Conservation (phyloP, 768 basidiomycete genomes). For the Mycena alexandri region DNA sequence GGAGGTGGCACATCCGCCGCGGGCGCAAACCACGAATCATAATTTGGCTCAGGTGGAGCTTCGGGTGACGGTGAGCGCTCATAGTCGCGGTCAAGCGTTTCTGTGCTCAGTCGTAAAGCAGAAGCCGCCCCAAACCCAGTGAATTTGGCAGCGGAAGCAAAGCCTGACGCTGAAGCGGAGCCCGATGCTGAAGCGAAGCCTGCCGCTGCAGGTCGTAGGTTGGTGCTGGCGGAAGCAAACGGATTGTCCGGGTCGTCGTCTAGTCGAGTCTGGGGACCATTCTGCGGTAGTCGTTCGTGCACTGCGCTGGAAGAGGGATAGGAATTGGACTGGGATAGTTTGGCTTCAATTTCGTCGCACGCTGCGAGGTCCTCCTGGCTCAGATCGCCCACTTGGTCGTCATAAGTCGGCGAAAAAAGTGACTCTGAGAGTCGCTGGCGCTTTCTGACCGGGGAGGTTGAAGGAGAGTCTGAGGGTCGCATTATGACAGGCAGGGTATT, state of each 20-base stretch:
- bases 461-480: conserved; percentile 44
- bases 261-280: conserved; percentile 28
- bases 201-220: conserved; percentile 1
- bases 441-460: conserved; percentile 64
- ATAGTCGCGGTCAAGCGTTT: conserved; percentile 31
- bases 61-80: conserved; percentile 57
- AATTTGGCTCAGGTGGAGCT: conserved; percentile 54
- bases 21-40: conserved; percentile 65
- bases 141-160: conserved; percentile 23
- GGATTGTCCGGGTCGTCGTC: conserved; percentile 60
- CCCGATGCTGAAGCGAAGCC: conserved; percentile 19
- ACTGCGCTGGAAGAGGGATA: conserved; percentile 26
- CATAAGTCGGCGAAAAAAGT: conserved; percentile 68
- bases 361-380: conserved; percentile 69
- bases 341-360: conserved; percentile 64
- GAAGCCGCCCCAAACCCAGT: conserved; percentile 35
- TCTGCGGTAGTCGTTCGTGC: conserved; percentile 10
- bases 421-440: conserved; percentile 65
- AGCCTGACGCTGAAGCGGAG: background rate
- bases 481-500: conserved; percentile 5
- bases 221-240: conserved; percentile 43
- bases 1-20: conserved; percentile 42
- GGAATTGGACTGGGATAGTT: conserved; percentile 53
- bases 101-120: conserved; percentile 30
- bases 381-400: conserved; percentile 62